Base-by-base conservation (phyloP, 768 basidiomycete genomes). In the Mycena albidolilacea region DNA sequence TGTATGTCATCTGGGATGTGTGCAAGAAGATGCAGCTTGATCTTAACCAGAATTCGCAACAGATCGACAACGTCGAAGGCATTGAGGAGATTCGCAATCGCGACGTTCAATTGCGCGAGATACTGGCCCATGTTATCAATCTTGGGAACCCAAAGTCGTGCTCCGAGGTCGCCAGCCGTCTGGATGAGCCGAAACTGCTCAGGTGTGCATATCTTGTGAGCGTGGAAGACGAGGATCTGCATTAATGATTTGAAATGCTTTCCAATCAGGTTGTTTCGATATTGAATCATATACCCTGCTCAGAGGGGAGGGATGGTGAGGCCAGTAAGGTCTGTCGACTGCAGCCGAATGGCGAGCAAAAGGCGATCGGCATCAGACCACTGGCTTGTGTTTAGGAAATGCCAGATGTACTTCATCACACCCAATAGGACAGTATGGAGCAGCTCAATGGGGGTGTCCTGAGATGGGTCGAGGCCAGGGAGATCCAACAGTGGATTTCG, bases 61-160 rank as follows among this genome's bases (percentile, higher is more conserved):
- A 84, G 83, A 66, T 85, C 81, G 4, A 85, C 61, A 0, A 58
- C 10, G 0, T 77, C 82, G 8, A 79, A 79, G 17, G 78, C 67
- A 64, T 86, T 82, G 5, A 85, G 81, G 0, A 85, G 80, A 72
- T 87, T 86, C 0, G 66, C 80, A 0, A 81, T 78, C 7, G 5
- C 17, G 23, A 54, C 64, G 6, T 52, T 3, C 39, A 44, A 23
- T 38, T 70, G 6, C 44, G 80, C 79, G 11, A 83, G 12, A 73
- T 85, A 84, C 19, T 62, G 1, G 0, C 81, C 70, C 30, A 30
- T 30, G 30, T 30, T 30, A 30, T 30, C 4, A 4, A 30, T 30
- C 30, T 30, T 3, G 3, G 71, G 80, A n/a, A 81, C 78, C 85
- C 84, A 86, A 0, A 85, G 62, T 0, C 80, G 63, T 0, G 84